phyloP scores from a whole-genome alignment of 2,329 filamentous ascomycete genomes.

The Claviceps sp. region DNA sequence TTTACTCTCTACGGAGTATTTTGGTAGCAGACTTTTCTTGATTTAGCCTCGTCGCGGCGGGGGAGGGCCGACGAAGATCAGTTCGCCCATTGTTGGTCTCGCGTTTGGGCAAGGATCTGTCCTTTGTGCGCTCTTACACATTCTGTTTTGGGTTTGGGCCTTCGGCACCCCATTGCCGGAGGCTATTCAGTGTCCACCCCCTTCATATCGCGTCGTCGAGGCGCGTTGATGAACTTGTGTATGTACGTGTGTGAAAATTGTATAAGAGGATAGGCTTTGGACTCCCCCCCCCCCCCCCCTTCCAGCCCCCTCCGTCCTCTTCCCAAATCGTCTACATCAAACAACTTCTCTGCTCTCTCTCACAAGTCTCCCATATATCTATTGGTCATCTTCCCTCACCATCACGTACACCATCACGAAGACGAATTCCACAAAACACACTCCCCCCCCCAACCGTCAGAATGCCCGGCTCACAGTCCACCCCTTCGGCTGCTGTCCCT shows the following conservation, averaged over 20 bases:
- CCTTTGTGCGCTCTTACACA: not conserved
- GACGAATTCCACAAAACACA: not conserved
- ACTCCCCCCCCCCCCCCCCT: not conserved
- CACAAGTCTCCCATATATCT: not conserved
- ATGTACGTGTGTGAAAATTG: not conserved
- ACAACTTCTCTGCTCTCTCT: not conserved
- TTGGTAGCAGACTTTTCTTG: too few species aligned
- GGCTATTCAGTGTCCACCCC: not conserved
- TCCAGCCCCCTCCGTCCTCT: not conserved
- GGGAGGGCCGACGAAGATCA: too few species aligned
- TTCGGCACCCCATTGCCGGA: not conserved
- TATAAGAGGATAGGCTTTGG: slow-evolving; percentile 2
- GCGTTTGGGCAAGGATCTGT: too few species aligned
- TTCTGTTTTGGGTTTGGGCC: not conserved
- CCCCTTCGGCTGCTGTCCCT: slow-evolving; percentile 10
- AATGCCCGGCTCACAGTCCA: slow-evolving; percentile 10
- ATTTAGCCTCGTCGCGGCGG: too few species aligned
- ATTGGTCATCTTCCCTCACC: too few species aligned
- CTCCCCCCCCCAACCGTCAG: not conserved
- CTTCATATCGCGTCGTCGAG: not conserved
- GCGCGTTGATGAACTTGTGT: not conserved
- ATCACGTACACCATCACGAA: not conserved
- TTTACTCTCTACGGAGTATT: too few species aligned
- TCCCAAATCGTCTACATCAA: not conserved
- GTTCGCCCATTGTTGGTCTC: too few species aligned